Base-by-base conservation (phyloP, 208 protist genomes). In the Leishmania aethiopica region DNA sequence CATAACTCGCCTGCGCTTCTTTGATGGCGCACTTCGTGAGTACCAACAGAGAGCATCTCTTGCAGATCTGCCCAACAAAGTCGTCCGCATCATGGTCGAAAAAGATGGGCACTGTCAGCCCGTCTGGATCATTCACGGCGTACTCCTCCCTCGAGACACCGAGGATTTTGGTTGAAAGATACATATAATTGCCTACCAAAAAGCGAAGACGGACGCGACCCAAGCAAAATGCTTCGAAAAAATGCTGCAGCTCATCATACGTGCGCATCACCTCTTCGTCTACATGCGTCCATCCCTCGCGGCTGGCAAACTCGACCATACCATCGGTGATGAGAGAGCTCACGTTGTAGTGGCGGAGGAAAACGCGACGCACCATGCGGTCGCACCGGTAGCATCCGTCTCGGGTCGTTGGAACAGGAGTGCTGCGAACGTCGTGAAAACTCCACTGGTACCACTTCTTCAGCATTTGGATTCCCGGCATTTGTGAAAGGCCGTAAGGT, bases 361-460 rank as follows among this genome's bases (percentile, higher is more conserved):
- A 94, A 10, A 96, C 82, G 6, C 87, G 83, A 6, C 92, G 88
- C 19, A 93, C 81, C 32, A 93, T 82, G 32, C 84, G 76, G 69
- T 96, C 92, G 82, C 93, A 94, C 22, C 84, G 81, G 32, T 82
- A 76, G 28, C 82, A 70, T 28, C 79, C 82, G 19, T 93, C 87
- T 32, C 62, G 75, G 37, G 87, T 69, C 42, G 78, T 78, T 28
- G 92, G 89, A 7, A 84, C 51, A 28, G 84, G 83, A 15, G 79
- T 90, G 82, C 75, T 91, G 2, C 88, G 88, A 32, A 96, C 86
- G 71, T 94, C 92, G 74, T 94, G 91, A 77, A 96, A 96, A 76
- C 86, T 94, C 90, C 90, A 94, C 81, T 96, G 88, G 79, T 96
- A 96, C 42, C 78, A 90, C 53, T 86, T 83, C 60, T 91, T 91